Percentiles rank a stretch among this genome's conserved stretches.
These are phyloP conservation scores for Jacaranda mimosifolia DNA, from an alignment of 257 asterid species.

Conservation along the genomic window DNA sequence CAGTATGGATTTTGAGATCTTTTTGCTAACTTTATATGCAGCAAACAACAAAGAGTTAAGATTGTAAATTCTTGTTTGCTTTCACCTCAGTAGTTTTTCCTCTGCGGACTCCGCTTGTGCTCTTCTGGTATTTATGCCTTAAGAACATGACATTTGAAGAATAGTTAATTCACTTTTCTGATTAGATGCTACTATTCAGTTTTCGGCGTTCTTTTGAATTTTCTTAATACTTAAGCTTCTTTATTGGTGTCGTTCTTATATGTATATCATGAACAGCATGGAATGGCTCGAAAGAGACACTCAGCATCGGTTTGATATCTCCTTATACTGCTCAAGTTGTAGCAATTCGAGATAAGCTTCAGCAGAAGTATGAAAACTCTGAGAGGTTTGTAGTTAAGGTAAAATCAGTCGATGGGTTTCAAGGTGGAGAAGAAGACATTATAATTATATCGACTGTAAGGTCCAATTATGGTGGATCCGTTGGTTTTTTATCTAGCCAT, in stretches of 20 bases:
- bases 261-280: constrained; percentile 50
- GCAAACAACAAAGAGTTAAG: no score
- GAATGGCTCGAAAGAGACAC: constrained; percentile 47
- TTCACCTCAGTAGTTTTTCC: no score
- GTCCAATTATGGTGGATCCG: constrained; percentile 57
- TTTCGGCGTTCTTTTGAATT: no score
- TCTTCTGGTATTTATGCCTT: background rate
- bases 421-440: constrained; percentile 77
- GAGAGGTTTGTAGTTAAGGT: constrained; percentile 59
- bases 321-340: constrained; percentile 82
- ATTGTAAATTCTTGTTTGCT: no score
- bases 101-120: background rate
- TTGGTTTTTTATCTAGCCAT: constrained; percentile 64
- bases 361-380: constrained; percentile 35
- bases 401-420: constrained; percentile 82
- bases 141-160: background rate
- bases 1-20: background rate
- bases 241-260: background rate
- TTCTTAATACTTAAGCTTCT: no score
- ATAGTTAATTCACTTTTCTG: background rate
- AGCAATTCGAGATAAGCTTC: constrained; percentile 55
- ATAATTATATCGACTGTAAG: constrained; percentile 73
- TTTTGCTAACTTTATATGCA: background rate
- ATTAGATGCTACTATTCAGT: no score
- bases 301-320: constrained; percentile 72